Base-by-base conservation (phyloP, 768 basidiomycete genomes). In the Lactarius sanguifluus region DNA sequence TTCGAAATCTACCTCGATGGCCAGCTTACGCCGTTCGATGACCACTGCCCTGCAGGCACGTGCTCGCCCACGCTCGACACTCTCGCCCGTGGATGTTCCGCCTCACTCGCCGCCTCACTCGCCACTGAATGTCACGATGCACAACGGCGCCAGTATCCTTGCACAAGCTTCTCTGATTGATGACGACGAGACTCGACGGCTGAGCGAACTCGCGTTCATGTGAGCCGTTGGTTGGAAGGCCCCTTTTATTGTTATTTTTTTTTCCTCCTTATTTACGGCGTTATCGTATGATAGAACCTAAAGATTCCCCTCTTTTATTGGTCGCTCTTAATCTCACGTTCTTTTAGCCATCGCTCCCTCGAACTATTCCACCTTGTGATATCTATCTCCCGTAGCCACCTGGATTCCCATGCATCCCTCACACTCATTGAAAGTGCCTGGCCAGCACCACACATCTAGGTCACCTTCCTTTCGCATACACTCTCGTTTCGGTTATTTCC, bases 201-300 rank as follows among this genome's bases (percentile, higher is more conserved):
- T 90, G 79, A 85, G 86, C 52, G 90, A 92, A 78, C 73, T 89
- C 72, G 89, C 89, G 61, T 92, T 91, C 73, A 76, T 89, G 47
- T 66, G 56, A 62, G 15, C 28, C 6, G 16, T 57, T 4, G 16
- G 60, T 5, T 34, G 30, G 6, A 32, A 7, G 32, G 7, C 32
- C 9, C 23, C 20, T 23, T 12, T 9, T 34, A 23, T 45, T 43
- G 3, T 50, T 36, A 9, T 38, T 34, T 3, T 34, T 34, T 12
- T 12, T 4, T 8, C 3, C 0, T 7, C n/a, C 5, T 32, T 32
- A 32, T 32, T 32, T 32, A 32, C 32, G 32, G 32, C 32, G 32
- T 32, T 38, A 13, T 58, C 20, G n/a, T n/a, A n/a, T n/a, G n/a
- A n/a, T 18, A 32, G n/a, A 10, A 12, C 12, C 4, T 47, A 50